Evolutionary conservation across 768 basidiomycete genomes (phyloP).

Genomic region (Hysterangium stoloniferum): DNA sequence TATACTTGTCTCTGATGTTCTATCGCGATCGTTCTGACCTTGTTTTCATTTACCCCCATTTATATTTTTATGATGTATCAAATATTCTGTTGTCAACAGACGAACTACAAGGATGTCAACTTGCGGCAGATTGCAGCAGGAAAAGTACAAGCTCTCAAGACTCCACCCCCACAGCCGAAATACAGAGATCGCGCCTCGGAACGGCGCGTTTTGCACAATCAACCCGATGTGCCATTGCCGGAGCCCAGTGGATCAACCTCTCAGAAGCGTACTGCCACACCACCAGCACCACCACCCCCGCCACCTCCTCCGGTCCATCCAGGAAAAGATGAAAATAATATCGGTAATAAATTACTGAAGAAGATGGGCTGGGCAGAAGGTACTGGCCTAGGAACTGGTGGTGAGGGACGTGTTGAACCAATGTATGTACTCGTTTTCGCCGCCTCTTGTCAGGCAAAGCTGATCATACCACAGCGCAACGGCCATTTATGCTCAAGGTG

Average conservation of each 20-base stretch:
- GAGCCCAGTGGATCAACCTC: constrained; percentile 23
- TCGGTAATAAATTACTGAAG: constrained; percentile 87
- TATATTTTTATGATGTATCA: not conserved
- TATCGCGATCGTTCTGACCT: constrained; percentile 25
- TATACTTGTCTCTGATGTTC: constrained; percentile 17
- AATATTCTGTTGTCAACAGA: constrained; percentile 39
- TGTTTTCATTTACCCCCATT: constrained; percentile 17
- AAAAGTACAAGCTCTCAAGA: constrained; percentile 45
- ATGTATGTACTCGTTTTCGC: constrained; percentile 45
- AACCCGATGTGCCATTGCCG: constrained; percentile 75
- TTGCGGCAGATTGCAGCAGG: constrained; percentile 68
- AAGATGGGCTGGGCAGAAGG: constrained; percentile 99
- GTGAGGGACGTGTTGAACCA: constrained; percentile 83
- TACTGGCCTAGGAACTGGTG: constrained; percentile 72
- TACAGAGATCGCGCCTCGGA: constrained; percentile 96
- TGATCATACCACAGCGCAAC: constrained; percentile 53
- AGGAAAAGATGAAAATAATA: constrained; percentile 74
- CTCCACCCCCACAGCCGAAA: constrained; percentile 49
- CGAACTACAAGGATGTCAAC: constrained; percentile 70
- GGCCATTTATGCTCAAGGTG: constrained; percentile 80
- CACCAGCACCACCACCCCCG: constrained; percentile 50
- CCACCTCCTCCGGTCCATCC: constrained; percentile 60
- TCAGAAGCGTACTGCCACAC: constrained; percentile 41
- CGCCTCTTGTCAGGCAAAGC: not conserved
- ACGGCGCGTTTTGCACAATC: constrained; percentile 83